Conservation (phyloP, 305 asterid genomes). For the Fraxinus xanthoxyloides region DNA sequence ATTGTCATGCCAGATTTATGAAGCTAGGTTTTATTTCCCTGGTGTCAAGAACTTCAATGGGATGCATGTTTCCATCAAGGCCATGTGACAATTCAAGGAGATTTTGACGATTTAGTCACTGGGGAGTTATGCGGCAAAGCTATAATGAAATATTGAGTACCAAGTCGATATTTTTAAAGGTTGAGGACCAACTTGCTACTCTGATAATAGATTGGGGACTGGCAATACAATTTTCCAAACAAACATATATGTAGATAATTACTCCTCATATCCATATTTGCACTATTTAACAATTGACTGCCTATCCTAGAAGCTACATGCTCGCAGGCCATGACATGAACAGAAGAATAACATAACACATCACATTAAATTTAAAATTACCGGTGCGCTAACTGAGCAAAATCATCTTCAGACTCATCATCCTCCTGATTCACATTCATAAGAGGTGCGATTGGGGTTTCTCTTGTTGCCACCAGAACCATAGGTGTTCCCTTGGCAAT, state of each 20-base stretch:
- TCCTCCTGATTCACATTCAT: slow-evolving; percentile 85
- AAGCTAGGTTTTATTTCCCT: neutral
- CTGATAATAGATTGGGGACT: neutral
- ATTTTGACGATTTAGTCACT: neutral
- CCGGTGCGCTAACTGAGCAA: slow-evolving; percentile 84
- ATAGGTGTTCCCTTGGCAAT: slow-evolving; percentile 57
- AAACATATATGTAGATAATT: neutral
- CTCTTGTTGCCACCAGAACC: slow-evolving; percentile 28
- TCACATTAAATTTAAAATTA: slow-evolving; percentile 11
- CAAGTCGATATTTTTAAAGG: neutral
- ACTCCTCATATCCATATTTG: neutral
- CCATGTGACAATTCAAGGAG: neutral
- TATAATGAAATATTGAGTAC: neutral
- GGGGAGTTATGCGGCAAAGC: neutral
- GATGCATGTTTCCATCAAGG: neutral
- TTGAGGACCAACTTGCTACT: neutral
- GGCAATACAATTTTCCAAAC: neutral
- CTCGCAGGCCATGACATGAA: neutral
- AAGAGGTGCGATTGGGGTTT: slow-evolving; percentile 61
- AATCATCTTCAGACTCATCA: slow-evolving; percentile 89
- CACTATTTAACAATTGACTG: neutral
- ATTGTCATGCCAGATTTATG: neutral
- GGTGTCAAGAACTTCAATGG: neutral
- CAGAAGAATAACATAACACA: neutral
- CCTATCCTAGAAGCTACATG: neutral